Base-by-base conservation (phyloP, 73 alveolate species). In the Paramecium sexaurelia region DNA sequence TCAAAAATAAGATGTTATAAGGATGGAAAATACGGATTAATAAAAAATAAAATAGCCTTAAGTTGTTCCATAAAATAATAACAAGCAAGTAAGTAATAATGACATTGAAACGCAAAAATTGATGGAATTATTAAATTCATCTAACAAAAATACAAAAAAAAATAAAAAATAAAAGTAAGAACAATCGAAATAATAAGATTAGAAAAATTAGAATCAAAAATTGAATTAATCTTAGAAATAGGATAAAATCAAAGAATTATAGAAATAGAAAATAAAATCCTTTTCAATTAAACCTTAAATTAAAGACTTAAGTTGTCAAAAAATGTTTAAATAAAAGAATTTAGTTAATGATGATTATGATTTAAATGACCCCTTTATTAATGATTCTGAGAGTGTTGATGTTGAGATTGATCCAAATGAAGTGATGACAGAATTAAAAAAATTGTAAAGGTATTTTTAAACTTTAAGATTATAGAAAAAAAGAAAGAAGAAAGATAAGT, bases 341-440 rank as follows among this genome's bases (percentile, higher is more conserved):
- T 33, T 3, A 37, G 56, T 71, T 15, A 71, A 71, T 17, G 86
- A 71, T 35, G 86, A 71, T 36, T 71, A 71, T 71, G 86, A 71
- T 35, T 32, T 37, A 9, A 36, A 71, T 29, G 86, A 71, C 35
- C 35, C 86, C 5, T 71, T 71, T 36, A 71, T 71, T 3, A 37
- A 71, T 71, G 86, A 71, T 71, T 35, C 55, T 5, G 86, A 71
- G 24, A 36, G 43, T 61, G 83, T 71, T 5, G 56, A 71, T 15
- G 29, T 71, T 19, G 86, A 71, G 19, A 36, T 19, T 11, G 55
- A 71, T n/a, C 55, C 57, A 7, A 71, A 37, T 8, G 86, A 71
- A 35, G 26, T 71, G 35, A 33, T 19, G 1, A 15, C n/a, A 6
- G 56, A 33, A 35, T 20, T 71, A 15, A 71, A 37, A 17, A 29